Percentiles rank a stretch among this genome's conserved stretches.
These are phyloP conservation scores for Plasmodium knowlesi DNA, from an alignment of 169 alveolate genomes.

Conservation along the genomic window DNA sequence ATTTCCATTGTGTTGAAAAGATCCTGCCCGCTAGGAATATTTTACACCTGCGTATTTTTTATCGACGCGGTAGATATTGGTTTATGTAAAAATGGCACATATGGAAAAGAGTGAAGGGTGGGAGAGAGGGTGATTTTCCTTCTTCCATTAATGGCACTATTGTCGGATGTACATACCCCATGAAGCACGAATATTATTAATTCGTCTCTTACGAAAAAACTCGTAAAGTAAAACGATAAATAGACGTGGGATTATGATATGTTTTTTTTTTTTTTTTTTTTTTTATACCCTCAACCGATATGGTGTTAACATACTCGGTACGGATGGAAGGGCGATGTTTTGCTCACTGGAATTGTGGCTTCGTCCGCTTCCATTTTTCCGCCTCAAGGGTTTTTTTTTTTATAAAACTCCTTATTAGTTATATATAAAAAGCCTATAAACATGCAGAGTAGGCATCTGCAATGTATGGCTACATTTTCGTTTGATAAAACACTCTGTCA, in stretches of 20 bases:
- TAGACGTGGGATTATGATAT: slow-evolving; percentile 58
- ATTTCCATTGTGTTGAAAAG: slow-evolving; percentile 68
- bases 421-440: background rate
- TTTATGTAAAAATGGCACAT: background rate
- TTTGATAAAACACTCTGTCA: background rate
- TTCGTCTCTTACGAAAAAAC: slow-evolving; percentile 26
- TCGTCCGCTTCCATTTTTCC: background rate
- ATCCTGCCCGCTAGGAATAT: slow-evolving; percentile 76
- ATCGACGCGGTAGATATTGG: background rate
- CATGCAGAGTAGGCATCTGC: background rate
- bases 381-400: background rate
- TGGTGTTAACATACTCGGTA: background rate
- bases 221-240: slow-evolving; percentile 49
- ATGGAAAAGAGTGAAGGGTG: background rate
- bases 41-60: background rate
- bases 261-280: slow-evolving; percentile 12
- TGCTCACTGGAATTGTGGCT: background rate
- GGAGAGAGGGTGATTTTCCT: background rate
- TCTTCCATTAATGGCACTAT: background rate
- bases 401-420: background rate
- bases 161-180: slow-evolving; percentile 42
- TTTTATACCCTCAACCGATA: slow-evolving; percentile 8
- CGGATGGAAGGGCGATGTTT: background rate
- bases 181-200: slow-evolving; percentile 56
- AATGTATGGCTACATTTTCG: background rate